Percentiles rank a stretch among this genome's conserved stretches.
Evolutionary conservation across 164 flowering plant species (phyloP).

Genomic region (Kingdonia uniflora): DNA sequence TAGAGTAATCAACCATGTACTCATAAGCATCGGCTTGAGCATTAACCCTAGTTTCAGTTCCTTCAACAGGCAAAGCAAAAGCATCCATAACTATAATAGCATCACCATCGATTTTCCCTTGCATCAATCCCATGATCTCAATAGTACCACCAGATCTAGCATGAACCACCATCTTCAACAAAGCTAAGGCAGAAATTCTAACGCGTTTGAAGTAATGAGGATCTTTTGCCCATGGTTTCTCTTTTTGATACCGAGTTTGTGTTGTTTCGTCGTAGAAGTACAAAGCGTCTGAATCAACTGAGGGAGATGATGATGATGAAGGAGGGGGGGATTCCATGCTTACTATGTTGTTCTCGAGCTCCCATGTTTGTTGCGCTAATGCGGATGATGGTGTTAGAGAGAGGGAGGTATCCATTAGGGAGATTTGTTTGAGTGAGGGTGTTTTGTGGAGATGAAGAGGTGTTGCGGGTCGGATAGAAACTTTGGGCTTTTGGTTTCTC

Average conservation of each 20-base stretch:
- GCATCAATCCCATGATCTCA: conserved; percentile 99
- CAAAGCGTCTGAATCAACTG: conserved; percentile 46
- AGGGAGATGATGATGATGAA: conserved; percentile 11
- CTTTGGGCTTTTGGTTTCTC: too few relatives aligned
- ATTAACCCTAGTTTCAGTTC: conserved; percentile 97
- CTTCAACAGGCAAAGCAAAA: conserved; percentile 95
- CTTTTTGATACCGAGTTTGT: conserved; percentile 64
- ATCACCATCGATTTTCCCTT: conserved; percentile 92
- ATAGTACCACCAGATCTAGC: conserved; percentile 98
- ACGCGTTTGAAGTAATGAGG: conserved; percentile 97
- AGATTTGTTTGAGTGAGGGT: too few relatives aligned
- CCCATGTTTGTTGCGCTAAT: conserved; percentile 85
- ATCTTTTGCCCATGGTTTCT: conserved; percentile 84
- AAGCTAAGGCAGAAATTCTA: conserved; percentile 86
- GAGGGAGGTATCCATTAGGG: too few relatives aligned
- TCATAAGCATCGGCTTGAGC: conserved; percentile 99
- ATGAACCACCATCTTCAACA: conserved; percentile 97
- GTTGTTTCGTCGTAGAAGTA: conserved; percentile 79
- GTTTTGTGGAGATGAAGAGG: too few relatives aligned
- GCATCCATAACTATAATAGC: conserved; percentile 96
- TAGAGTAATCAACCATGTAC: conserved; percentile 97
- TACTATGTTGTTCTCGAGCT: conserved; percentile 77
- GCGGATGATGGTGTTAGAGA: conserved; percentile 24
- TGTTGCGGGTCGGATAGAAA: too few relatives aligned
- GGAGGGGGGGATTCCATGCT: conserved; percentile 33